phyloP scores from a whole-genome alignment of 257 asterid genomes.

The Osmanthus fragrans region DNA sequence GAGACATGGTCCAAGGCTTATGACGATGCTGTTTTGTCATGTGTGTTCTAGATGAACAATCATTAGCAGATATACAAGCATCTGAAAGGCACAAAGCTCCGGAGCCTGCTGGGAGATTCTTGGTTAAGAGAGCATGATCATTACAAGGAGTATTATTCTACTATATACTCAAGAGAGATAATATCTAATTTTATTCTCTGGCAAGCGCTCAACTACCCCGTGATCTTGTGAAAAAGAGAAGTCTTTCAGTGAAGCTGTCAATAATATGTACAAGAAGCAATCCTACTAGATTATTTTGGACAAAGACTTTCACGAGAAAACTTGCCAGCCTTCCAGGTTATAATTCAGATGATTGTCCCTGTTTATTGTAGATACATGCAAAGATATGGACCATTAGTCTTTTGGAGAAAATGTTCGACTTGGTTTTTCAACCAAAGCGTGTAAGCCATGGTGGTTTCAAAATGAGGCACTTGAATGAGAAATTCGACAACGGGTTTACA shows the following conservation, averaged over 20 bases:
- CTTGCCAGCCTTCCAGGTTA: conserved; percentile 33
- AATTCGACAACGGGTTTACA: conserved; percentile 43
- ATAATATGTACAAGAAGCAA: conserved; percentile 69
- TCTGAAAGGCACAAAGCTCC: not conserved
- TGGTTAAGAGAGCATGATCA: conserved; percentile 9
- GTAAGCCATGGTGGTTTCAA: conserved; percentile 68
- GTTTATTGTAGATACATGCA: conserved; percentile 91
- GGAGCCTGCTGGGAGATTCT: conserved; percentile 28
- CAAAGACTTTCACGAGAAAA: conserved; percentile 62
- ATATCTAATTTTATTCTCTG: conserved; percentile 40
- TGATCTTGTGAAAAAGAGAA: conserved; percentile 78
- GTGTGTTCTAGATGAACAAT: conserved; percentile 19
- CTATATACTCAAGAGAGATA: not conserved
- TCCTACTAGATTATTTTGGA: conserved; percentile 57
- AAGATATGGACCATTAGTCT: conserved; percentile 78
- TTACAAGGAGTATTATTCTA: not conserved
- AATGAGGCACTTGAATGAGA: conserved; percentile 60
- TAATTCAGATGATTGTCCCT: conserved; percentile 70
- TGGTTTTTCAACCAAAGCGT: conserved; percentile 64
- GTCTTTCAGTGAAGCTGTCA: conserved; percentile 74
- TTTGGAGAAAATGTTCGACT: conserved; percentile 62
- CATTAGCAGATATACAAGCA: not conserved
- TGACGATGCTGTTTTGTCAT: conserved; percentile 27
- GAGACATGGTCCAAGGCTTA: conserved; percentile 1
- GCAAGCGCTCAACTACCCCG: conserved; percentile 81